Conservation (phyloP, 345 rosid species). For the Hypericum androsaemum region DNA sequence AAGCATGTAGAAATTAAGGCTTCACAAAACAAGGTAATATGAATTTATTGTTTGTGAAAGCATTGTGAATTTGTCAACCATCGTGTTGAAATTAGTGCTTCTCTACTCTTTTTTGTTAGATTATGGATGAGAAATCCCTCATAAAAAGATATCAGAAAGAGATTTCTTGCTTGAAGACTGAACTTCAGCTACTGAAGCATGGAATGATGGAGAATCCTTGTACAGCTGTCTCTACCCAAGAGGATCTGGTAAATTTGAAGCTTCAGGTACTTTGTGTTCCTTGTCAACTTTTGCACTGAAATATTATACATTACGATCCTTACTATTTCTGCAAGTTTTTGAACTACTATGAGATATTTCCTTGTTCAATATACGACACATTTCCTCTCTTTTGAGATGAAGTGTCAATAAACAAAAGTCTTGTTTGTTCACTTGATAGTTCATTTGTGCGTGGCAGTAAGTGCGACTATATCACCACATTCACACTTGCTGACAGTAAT, state of each 20-base stretch:
- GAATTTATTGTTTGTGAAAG: slow-evolving; percentile 1
- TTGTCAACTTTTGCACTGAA: not conserved
- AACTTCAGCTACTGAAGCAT: slow-evolving; percentile 49
- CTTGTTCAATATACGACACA: too few relatives aligned
- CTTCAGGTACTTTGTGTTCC: slow-evolving; percentile 43
- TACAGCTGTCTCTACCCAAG: slow-evolving; percentile 35
- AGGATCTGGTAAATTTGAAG: slow-evolving; percentile 55
- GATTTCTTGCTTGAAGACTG: slow-evolving; percentile 51
- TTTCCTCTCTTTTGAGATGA: too few relatives aligned
- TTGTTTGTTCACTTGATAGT: too few relatives aligned
- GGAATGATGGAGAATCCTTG: slow-evolving; percentile 39
- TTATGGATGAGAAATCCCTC: slow-evolving; percentile 72
- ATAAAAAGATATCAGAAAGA: slow-evolving; percentile 68
- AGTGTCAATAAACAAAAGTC: too few relatives aligned
- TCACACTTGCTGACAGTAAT: too few relatives aligned
- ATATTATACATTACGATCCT: slow-evolving; percentile 4
- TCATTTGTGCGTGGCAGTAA: too few relatives aligned
- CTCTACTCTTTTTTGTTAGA: slow-evolving; percentile 23
- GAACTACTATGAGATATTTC: not conserved
- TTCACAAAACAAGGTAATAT: slow-evolving; percentile 50
- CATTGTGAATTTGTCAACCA: slow-evolving; percentile 1
- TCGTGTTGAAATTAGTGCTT: slow-evolving; percentile 8
- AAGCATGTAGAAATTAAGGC: slow-evolving; percentile 58
- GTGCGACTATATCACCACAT: too few relatives aligned
- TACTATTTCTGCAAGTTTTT: not conserved